Evolutionary conservation across 257 asterid genomes (phyloP).

Genomic region (Rehmannia glutinosa): DNA sequence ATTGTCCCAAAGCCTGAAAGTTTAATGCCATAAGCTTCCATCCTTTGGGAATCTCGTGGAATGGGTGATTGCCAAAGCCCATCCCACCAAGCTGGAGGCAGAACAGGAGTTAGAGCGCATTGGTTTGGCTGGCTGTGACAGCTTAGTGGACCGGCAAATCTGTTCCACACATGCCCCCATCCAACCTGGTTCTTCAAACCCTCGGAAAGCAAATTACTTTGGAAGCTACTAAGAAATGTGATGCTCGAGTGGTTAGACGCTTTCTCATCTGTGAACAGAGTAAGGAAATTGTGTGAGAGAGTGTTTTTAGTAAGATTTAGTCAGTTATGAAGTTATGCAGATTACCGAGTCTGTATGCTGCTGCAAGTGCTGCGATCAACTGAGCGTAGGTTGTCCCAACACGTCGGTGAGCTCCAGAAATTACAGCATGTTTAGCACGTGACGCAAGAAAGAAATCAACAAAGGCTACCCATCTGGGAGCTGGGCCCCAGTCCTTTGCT

Average conservation of each 20-base stretch:
- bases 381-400: slow-evolving; percentile 94
- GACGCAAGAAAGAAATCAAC: slow-evolving; percentile 96
- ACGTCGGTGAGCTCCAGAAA: slow-evolving; percentile 93
- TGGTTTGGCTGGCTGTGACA: slow-evolving; percentile 64
- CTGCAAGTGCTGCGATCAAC: slow-evolving; percentile 88
- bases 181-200: slow-evolving; percentile 83
- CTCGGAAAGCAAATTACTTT: slow-evolving; percentile 55
- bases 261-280: slow-evolving; percentile 40
- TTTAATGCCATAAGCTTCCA: slow-evolving; percentile 75
- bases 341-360: slow-evolving; percentile 73
- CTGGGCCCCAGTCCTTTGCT: slow-evolving; percentile 92
- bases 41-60: slow-evolving; percentile 60
- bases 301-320: background rate
- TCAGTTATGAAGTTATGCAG: background rate
- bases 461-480: slow-evolving; percentile 99
- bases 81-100: slow-evolving; percentile 98
- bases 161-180: slow-evolving; percentile 97
- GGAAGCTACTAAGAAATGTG: slow-evolving; percentile 85
- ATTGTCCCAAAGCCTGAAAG: slow-evolving; percentile 70
- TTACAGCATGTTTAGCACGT: slow-evolving; percentile 69
- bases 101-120: slow-evolving; percentile 84
- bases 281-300: background rate
- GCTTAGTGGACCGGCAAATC: slow-evolving; percentile 84
- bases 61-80: slow-evolving; percentile 98
- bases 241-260: slow-evolving; percentile 39